Evolutionary conservation across 1,284 basidiomycete genomes (phyloP).

Genomic region (Volvariella surrecta): DNA sequence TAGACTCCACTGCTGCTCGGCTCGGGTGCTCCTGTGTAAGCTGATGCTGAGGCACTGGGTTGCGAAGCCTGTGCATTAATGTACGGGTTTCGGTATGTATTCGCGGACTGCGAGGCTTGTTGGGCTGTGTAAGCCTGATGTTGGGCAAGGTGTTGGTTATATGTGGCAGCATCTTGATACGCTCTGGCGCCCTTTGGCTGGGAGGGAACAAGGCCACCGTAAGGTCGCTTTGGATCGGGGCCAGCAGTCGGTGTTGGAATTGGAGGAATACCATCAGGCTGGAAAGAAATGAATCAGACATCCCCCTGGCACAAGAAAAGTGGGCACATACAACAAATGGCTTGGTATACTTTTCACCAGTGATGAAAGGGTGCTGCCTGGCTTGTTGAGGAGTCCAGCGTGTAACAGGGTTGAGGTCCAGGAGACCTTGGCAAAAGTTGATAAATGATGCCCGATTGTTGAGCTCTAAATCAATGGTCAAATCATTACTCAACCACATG

Average conservation of each 20-base stretch:
- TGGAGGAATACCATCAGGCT: slow-evolving; percentile 44
- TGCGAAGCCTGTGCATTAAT: slow-evolving; percentile 38
- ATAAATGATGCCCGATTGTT: slow-evolving; percentile 92
- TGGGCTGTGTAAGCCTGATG: slow-evolving; percentile 92
- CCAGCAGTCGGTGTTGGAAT: slow-evolving; percentile 24
- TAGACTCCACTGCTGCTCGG: slow-evolving; percentile 17
- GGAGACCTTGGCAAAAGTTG: slow-evolving; percentile 93
- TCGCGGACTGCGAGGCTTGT: slow-evolving; percentile 57
- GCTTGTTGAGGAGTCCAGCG: slow-evolving; percentile 98
- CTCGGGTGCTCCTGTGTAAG: slow-evolving; percentile 21
- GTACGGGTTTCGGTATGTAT: slow-evolving; percentile 68
- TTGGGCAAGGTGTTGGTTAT: slow-evolving; percentile 90
- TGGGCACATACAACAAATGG: slow-evolving; percentile 76
- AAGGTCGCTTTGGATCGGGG: slow-evolving; percentile 78
- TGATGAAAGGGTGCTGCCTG: slow-evolving; percentile 94
- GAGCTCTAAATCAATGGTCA: slow-evolving; percentile 53
- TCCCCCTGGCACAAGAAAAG: not conserved
- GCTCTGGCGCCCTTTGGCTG: slow-evolving; percentile 75
- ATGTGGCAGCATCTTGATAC: slow-evolving; percentile 88
- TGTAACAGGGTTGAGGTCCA: slow-evolving; percentile 91
- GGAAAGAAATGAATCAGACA: slow-evolving; percentile 11
- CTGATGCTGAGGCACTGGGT: slow-evolving; percentile 24
- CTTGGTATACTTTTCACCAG: slow-evolving; percentile 90
- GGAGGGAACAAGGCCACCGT: slow-evolving; percentile 85
- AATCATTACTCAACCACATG: not conserved